phyloP scores from a whole-genome alignment of 768 basidiomycete species.

The Lenzites betulinus region DNA sequence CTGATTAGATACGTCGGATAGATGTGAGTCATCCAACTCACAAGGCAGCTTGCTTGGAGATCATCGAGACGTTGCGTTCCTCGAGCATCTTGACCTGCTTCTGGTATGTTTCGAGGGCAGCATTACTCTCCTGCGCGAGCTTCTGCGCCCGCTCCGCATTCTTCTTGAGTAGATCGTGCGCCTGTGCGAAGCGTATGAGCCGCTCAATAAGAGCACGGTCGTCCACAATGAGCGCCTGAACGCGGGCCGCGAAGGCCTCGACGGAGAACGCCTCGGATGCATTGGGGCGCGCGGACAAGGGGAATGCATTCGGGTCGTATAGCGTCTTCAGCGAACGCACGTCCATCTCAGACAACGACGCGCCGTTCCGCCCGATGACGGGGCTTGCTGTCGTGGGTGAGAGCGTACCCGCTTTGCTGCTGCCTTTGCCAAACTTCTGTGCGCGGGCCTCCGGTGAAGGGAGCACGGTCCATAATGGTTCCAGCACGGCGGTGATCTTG shows the following conservation, averaged over 20 bases:
- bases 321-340: constrained; percentile 83
- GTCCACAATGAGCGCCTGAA: constrained; percentile 81
- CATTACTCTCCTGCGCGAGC: constrained; percentile 79
- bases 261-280: constrained; percentile 52
- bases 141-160: constrained; percentile 92
- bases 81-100: constrained; percentile 82
- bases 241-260: constrained; percentile 74
- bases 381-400: constrained; percentile 26
- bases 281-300: constrained; percentile 16
- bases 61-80: constrained; percentile 62
- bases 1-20: background rate
- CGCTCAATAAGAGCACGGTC: constrained; percentile 84
- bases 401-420: constrained; percentile 29
- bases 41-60: constrained; percentile 57
- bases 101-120: constrained; percentile 86
- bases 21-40: constrained; percentile 33
- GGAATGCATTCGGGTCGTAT: constrained; percentile 49
- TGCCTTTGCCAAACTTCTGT: constrained; percentile 54
- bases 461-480: constrained; percentile 77
- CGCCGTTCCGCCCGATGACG: constrained; percentile 35
- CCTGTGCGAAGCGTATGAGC: constrained; percentile 81
- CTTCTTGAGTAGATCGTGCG: constrained; percentile 88
- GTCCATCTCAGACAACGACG: constrained; percentile 81
- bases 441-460: constrained; percentile 86
- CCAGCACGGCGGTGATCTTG: constrained; percentile 61